A percentile compares a stretch with the other conserved stretches of the same genome.
Conservation (phyloP, 2,329 filamentous ascomycete genomes). For the Aspergillus pseudotamarii region DNA sequence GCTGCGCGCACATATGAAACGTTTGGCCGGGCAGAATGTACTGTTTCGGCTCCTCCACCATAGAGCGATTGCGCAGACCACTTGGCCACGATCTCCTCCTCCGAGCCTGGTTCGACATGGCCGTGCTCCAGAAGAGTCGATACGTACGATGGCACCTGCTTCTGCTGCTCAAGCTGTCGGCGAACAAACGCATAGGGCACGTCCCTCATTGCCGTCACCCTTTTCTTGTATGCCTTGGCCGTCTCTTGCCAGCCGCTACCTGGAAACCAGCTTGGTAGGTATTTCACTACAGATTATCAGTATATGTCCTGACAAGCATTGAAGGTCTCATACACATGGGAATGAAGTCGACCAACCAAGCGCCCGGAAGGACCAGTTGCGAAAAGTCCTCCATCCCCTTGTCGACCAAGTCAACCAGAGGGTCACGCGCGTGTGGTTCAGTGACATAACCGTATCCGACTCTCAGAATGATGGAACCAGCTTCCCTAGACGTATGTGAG, state of each 20-base stretch:
- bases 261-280: conserved; percentile 4
- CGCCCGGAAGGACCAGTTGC: neutral
- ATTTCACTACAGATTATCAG: neutral
- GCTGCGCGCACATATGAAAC: neutral
- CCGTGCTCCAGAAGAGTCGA: neutral
- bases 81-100: neutral
- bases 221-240: neutral
- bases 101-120: neutral
- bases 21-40: neutral
- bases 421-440: neutral
- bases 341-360: conserved; percentile 1
- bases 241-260: neutral
- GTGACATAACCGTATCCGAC: conserved; percentile 5
- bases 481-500: neutral
- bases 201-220: neutral
- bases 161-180: neutral
- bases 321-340: neutral
- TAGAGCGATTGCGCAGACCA: conserved; percentile 4
- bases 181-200: conserved; percentile 5
- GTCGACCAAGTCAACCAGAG: conserved; percentile 2
- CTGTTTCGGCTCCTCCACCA: conserved; percentile 2
- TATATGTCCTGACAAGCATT: too few relatives aligned
- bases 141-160: neutral
- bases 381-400: conserved; percentile 5
- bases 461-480: conserved; percentile 2